Evolutionary conservation across 371 early-diverging fungal species (phyloP).

Genomic region (Zancudomyces culisetae): DNA sequence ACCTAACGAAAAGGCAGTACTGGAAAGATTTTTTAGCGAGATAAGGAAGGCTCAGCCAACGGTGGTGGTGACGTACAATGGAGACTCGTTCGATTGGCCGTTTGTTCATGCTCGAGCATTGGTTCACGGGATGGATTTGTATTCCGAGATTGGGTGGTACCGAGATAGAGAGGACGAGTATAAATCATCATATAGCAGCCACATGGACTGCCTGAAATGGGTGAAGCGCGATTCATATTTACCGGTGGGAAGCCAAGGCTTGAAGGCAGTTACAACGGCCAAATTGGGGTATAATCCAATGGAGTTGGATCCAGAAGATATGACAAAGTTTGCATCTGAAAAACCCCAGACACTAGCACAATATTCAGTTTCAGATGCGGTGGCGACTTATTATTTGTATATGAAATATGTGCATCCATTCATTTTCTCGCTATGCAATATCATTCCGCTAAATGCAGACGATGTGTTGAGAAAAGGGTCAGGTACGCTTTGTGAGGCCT

Average conservation of each 20-base stretch:
- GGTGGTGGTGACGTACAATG: constrained; percentile 97
- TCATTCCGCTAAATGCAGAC: constrained; percentile 94
- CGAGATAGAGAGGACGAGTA: constrained; percentile 72
- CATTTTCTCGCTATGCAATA: constrained; percentile 97
- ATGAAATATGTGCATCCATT: constrained; percentile 99
- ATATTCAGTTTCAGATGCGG: constrained; percentile 99
- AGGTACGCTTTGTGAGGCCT: constrained; percentile 95
- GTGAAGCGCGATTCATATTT: constrained; percentile 98
- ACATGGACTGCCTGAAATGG: constrained; percentile 99
- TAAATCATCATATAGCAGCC: constrained; percentile 71
- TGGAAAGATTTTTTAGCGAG: constrained; percentile 85
- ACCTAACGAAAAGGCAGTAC: constrained; percentile 54
- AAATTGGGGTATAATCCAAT: constrained; percentile 98
- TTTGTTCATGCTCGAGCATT: constrained; percentile 84
- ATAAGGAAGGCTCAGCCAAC: constrained; percentile 76
- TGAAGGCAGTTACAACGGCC: constrained; percentile 89
- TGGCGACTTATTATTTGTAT: constrained; percentile 98
- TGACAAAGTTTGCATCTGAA: constrained; percentile 90
- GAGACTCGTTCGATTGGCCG: constrained; percentile 99
- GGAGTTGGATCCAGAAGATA: constrained; percentile 98
- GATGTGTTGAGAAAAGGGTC: constrained; percentile 94
- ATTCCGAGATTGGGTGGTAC: constrained; percentile 67
- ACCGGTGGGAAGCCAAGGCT: constrained; percentile 95
- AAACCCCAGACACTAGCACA: constrained; percentile 93
- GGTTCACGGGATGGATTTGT: constrained; percentile 66